Percentiles rank a stretch among this genome's conserved stretches.
These are phyloP conservation scores for Coniochaeta sp. DNA, from an alignment of 2,329 filamentous ascomycete species.

Conservation along the genomic window DNA sequence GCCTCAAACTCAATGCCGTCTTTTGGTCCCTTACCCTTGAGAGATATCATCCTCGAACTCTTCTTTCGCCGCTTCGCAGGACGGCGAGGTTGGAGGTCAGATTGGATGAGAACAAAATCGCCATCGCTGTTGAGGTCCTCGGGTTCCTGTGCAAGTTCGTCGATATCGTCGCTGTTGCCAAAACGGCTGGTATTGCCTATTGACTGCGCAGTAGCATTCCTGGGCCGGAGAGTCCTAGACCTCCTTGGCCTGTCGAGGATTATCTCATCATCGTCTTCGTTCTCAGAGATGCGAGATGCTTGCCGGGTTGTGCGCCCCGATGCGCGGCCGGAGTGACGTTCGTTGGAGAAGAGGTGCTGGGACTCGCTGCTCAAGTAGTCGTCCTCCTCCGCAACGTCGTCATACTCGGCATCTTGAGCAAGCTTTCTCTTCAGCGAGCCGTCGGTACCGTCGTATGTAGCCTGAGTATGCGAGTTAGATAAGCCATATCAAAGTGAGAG, in stretches of 20 bases:
- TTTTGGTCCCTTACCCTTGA: constrained; percentile 8
- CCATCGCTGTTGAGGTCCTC: constrained; percentile 16
- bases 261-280: not conserved
- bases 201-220: not conserved
- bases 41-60: not conserved
- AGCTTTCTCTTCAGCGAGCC: not conserved
- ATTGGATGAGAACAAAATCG: constrained; percentile 18
- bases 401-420: not conserved
- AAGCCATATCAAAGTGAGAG: not conserved
- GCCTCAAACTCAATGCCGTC: constrained; percentile 44
- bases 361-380: not conserved
- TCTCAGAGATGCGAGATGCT: not conserved
- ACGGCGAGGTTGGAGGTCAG: constrained; percentile 15
- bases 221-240: not conserved
- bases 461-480: not conserved
- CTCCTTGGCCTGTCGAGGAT: not conserved
- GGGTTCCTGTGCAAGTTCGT: constrained; percentile 22
- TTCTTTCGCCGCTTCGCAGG: constrained; percentile 9
- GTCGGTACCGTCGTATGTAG: not conserved
- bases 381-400: not conserved
- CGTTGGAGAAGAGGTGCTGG: not conserved
- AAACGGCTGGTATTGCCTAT: constrained; percentile 2
- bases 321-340: not conserved
- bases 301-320: not conserved
- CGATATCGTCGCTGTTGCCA: constrained; percentile 14